phyloP scores from a whole-genome alignment of 768 basidiomycete genomes.

The Termitomyces sp. region DNA sequence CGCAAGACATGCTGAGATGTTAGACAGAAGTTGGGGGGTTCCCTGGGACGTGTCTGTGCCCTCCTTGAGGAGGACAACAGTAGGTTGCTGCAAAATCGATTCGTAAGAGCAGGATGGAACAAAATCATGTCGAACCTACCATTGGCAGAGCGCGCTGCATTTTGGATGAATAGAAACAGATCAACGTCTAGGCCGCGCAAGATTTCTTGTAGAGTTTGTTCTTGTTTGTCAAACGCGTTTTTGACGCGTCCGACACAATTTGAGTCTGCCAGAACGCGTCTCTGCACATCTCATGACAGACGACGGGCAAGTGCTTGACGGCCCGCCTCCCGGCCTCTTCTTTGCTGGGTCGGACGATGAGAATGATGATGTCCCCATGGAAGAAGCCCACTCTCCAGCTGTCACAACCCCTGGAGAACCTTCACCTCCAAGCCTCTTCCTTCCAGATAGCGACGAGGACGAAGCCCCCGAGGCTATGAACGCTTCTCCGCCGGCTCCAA shows the following conservation, averaged over 20 bases:
- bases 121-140: slow-evolving; percentile 34
- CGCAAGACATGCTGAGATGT: slow-evolving; percentile 95
- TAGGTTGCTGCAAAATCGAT: slow-evolving; percentile 74
- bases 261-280: slow-evolving; percentile 20
- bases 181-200: slow-evolving; percentile 13
- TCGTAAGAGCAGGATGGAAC: slow-evolving; percentile 1
- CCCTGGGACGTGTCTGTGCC: slow-evolving; percentile 97
- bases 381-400: slow-evolving; percentile 9
- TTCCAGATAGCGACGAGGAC: slow-evolving; percentile 34
- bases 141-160: slow-evolving; percentile 86
- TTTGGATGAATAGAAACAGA: slow-evolving; percentile 33
- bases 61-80: slow-evolving; percentile 92
- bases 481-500: slow-evolving; percentile 9
- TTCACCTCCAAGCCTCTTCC: slow-evolving; percentile 26
- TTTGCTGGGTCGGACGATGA: slow-evolving; percentile 62
- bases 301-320: slow-evolving; percentile 21
- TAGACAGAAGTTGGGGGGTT: slow-evolving; percentile 86
- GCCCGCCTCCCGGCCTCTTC: slow-evolving; percentile 42
- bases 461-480: slow-evolving; percentile 7
- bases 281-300: slow-evolving; percentile 19
- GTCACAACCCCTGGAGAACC: slow-evolving; percentile 13
- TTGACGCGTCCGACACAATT: slow-evolving; percentile 29
- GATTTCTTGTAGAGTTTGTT: slow-evolving; percentile 31
- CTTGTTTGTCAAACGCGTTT: slow-evolving; percentile 34
- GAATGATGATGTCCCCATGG: slow-evolving; percentile 25